A percentile compares a stretch with the other conserved stretches of the same genome.
These are phyloP conservation scores for Papilionanthe hybrid DNA, from an alignment of 116 monocot genomes.

Conservation along the genomic window DNA sequence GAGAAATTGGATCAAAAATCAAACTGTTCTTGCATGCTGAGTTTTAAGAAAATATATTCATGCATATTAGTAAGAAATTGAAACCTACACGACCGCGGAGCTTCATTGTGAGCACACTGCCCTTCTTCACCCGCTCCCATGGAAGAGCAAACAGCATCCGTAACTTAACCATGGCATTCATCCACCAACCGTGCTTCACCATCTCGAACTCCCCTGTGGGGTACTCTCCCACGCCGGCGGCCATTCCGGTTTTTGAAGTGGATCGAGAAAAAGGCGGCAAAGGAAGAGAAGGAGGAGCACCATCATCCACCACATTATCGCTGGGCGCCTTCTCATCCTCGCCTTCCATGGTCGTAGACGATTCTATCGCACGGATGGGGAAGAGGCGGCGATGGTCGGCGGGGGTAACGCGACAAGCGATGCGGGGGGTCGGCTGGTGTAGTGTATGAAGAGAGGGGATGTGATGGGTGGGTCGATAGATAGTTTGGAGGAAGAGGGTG, in stretches of 20 bases:
- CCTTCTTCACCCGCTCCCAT: slow-evolving; percentile 86
- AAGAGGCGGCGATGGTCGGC: slow-evolving; percentile 12
- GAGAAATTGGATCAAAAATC: too few relatives aligned
- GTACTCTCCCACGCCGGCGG: slow-evolving; percentile 15
- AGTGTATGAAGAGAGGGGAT: slow-evolving; percentile 9
- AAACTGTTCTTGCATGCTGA: too few relatives aligned
- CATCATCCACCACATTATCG: slow-evolving; percentile 14
- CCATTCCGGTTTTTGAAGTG: background rate
- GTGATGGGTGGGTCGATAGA: slow-evolving; percentile 18
- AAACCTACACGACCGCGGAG: slow-evolving; percentile 63
- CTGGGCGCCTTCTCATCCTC: slow-evolving; percentile 3
- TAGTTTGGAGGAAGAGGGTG: background rate
- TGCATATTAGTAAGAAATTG: background rate
- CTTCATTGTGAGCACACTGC: slow-evolving; percentile 80
- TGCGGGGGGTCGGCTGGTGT: slow-evolving; percentile 6
- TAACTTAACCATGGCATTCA: slow-evolving; percentile 49
- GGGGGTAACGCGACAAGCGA: background rate
- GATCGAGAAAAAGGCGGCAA: background rate
- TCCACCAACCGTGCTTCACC: slow-evolving; percentile 58
- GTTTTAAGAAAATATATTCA: too few relatives aligned
- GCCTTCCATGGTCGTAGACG: slow-evolving; percentile 25
- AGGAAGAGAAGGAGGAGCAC: background rate
- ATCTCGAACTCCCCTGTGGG: slow-evolving; percentile 75
- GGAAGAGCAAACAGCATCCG: slow-evolving; percentile 79
- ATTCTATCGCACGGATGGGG: slow-evolving; percentile 25